phyloP scores from a whole-genome alignment of 768 basidiomycete species.

The Mycena galopus region DNA sequence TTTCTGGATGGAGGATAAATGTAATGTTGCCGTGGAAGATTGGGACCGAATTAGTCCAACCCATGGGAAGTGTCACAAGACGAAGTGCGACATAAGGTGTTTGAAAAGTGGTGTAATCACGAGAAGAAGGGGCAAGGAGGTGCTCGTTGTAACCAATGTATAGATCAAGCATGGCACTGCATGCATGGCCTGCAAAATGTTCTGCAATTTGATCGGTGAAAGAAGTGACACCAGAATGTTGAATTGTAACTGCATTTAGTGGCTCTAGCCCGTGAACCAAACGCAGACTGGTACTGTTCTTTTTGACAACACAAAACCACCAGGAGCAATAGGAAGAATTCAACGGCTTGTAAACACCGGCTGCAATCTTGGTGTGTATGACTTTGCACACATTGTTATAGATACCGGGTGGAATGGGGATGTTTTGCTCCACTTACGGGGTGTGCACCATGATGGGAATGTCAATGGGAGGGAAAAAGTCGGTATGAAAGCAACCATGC shows the following conservation, averaged over 20 bases:
- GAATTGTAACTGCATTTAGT: constrained; percentile 35
- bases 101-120: constrained; percentile 51
- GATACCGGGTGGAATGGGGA: constrained; percentile 40
- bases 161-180: constrained; percentile 34
- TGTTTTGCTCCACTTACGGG: too few species aligned
- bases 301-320: constrained; percentile 39
- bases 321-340: constrained; percentile 26
- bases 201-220: too few species aligned
- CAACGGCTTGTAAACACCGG: constrained; percentile 21
- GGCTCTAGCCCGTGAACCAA: constrained; percentile 40
- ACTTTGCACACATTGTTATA: constrained; percentile 29
- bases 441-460: too few species aligned
- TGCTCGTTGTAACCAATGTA: constrained; percentile 46
- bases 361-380: constrained; percentile 17
- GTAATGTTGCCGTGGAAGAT: constrained; percentile 11
- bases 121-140: constrained; percentile 37
- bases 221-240: too few species aligned
- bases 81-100: too few species aligned
- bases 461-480: too few species aligned
- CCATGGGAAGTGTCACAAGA: constrained; percentile 46
- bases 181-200: constrained; percentile 14
- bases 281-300: constrained; percentile 33
- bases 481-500: too few species aligned
- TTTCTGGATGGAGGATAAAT: constrained; percentile 14
- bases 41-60: constrained; percentile 39